Conservation (phyloP, 2,329 filamentous ascomycete species). For the Tricladium varicosporioides region DNA sequence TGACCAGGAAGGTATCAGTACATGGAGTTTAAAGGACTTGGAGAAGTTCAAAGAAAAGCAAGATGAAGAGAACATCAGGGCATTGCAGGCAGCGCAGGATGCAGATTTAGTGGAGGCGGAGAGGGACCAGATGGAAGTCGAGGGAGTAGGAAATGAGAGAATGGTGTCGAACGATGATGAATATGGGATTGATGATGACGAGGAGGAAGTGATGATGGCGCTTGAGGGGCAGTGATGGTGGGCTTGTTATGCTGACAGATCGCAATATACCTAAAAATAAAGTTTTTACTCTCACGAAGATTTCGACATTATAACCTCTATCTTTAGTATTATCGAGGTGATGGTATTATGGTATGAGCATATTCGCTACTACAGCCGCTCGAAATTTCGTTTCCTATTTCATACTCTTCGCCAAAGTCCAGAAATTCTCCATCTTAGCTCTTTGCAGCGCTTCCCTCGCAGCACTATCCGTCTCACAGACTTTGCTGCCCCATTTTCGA, state of each 20-base stretch:
- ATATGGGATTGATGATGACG: conserved; percentile 34
- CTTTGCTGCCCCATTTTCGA: conserved; percentile 81
- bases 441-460: conserved; percentile 77
- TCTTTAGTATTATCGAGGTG: too few relatives aligned
- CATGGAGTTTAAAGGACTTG: conserved; percentile 82
- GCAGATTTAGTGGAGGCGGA: background rate
- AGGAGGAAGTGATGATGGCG: conserved; percentile 51
- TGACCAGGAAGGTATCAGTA: conserved; percentile 89
- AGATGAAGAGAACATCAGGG: conserved; percentile 65
- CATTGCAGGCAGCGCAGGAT: conserved; percentile 49
- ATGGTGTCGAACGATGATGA: conserved; percentile 26
- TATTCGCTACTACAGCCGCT: too few relatives aligned
- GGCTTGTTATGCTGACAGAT: background rate
- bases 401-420: conserved; percentile 77
- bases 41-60: conserved; percentile 74
- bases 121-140: conserved; percentile 13
- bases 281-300: background rate
- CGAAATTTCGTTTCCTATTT: conserved; percentile 20
- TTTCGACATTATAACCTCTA: background rate
- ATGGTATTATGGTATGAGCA: too few relatives aligned
- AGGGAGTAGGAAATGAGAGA: conserved; percentile 21
- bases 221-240: conserved; percentile 19
- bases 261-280: background rate
- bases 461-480: conserved; percentile 91
- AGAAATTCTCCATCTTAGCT: conserved; percentile 92